phyloP scores from a whole-genome alignment of 129 eudicot genomes.

The Flaveria sonorensis region DNA sequence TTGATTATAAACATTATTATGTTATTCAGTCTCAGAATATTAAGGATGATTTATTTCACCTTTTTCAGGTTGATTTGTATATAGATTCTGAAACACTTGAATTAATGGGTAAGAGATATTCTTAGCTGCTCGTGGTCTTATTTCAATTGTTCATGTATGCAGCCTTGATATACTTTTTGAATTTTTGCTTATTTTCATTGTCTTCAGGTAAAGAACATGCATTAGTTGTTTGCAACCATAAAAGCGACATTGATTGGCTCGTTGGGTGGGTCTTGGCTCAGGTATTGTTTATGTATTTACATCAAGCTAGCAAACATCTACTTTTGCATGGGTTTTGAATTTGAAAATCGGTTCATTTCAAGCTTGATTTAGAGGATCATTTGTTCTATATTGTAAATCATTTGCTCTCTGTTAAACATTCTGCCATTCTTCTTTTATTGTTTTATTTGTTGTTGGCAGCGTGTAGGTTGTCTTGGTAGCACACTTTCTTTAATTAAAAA shows the following conservation, averaged over 20 bases:
- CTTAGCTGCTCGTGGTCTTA: constrained; percentile 16
- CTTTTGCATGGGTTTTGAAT: constrained; percentile 1
- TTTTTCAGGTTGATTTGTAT: constrained; percentile 63
- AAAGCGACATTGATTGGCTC: constrained; percentile 93
- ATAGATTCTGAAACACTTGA: constrained; percentile 66
- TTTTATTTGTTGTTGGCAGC: constrained; percentile 48
- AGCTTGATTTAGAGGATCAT: not conserved
- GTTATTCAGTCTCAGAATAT: not conserved
- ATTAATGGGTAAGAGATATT: constrained; percentile 63
- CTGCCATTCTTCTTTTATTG: not conserved
- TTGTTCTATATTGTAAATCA: not conserved
- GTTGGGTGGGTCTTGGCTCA: constrained; percentile 96
- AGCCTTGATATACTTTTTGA: constrained; percentile 12
- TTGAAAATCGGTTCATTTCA: not conserved
- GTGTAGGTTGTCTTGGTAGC: constrained; percentile 91
- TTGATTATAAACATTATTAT: not conserved
- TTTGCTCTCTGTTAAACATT: not conserved
- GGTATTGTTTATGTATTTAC: constrained; percentile 37
- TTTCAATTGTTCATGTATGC: constrained; percentile 14
- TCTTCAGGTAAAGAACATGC: constrained; percentile 89
- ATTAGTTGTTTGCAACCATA: constrained; percentile 74
- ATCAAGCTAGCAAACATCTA: constrained; percentile 13
- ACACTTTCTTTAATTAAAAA: constrained; percentile 79
- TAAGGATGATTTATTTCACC: constrained; percentile 5
- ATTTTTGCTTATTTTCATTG: constrained; percentile 19